Evolutionary conservation across 1,284 basidiomycete genomes (phyloP).

Genomic region (Grifola frondosa): DNA sequence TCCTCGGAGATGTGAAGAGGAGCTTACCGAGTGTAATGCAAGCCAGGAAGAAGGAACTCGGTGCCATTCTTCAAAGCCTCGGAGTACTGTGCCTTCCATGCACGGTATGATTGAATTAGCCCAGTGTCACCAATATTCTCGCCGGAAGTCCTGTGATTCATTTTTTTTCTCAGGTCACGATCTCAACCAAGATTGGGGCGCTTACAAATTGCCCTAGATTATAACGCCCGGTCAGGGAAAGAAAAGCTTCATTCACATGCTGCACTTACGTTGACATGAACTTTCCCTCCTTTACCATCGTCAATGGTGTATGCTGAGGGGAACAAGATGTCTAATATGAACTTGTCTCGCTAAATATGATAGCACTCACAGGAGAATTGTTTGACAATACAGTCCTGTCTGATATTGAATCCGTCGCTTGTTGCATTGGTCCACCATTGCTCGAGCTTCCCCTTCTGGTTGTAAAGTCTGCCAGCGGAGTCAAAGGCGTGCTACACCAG

Average conservation of each 20-base stretch:
- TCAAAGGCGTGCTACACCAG: slow-evolving; percentile 83
- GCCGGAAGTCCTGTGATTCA: slow-evolving; percentile 62
- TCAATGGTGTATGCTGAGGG: slow-evolving; percentile 73
- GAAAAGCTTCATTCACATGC: too few relatives aligned
- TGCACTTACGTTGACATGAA: slow-evolving; percentile 84
- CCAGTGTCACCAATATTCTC: slow-evolving; percentile 91
- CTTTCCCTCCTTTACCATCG: slow-evolving; percentile 80
- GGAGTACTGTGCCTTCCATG: slow-evolving; percentile 76
- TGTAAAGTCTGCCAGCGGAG: slow-evolving; percentile 83
- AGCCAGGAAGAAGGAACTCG: slow-evolving; percentile 79
- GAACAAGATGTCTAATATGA: background rate
- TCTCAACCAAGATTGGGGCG: too few relatives aligned
- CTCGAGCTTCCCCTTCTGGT: slow-evolving; percentile 81
- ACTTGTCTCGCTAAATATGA: background rate
- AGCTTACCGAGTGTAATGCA: slow-evolving; percentile 69
- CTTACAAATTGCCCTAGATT: slow-evolving; percentile 73
- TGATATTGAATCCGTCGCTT: slow-evolving; percentile 78
- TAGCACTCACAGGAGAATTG: slow-evolving; percentile 73
- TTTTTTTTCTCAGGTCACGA: background rate
- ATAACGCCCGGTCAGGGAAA: too few relatives aligned
- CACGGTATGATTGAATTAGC: slow-evolving; percentile 82
- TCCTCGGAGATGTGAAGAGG: too few relatives aligned
- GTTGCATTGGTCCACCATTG: slow-evolving; percentile 88
- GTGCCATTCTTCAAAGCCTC: slow-evolving; percentile 52
- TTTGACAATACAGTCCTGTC: slow-evolving; percentile 84